These are phyloP conservation scores for Tulasnella calospora DNA, from an alignment of 768 basidiomycete genomes.

Conservation along the genomic window DNA sequence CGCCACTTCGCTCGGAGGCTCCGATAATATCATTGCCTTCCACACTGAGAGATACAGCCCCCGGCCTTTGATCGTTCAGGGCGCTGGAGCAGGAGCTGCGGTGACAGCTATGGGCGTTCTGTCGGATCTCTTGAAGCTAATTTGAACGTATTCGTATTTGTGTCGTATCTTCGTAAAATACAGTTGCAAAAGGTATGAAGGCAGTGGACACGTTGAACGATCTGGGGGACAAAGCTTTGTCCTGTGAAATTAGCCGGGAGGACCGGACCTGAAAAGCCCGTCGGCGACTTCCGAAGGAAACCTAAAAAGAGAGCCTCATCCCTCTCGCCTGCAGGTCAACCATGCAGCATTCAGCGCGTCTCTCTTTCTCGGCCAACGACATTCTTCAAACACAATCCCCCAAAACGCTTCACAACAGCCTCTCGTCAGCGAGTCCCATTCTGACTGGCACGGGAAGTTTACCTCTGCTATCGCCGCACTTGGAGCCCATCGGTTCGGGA, in stretches of 20 bases:
- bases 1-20: constrained; percentile 90
- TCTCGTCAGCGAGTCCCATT: not conserved
- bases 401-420: not conserved
- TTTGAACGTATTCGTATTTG: not conserved
- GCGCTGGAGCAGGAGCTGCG: constrained; percentile 94
- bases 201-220: too few relatives aligned
- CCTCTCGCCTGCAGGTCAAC: not conserved
- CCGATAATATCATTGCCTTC: constrained; percentile 98
- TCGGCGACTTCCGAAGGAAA: too few relatives aligned
- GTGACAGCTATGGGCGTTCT: constrained; percentile 99
- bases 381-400: not conserved
- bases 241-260: too few relatives aligned
- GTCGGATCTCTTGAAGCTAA: constrained; percentile 64
- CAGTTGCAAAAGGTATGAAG: too few relatives aligned
- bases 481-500: not conserved
- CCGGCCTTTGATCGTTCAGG: constrained; percentile 87
- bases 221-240: too few relatives aligned
- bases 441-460: not conserved
- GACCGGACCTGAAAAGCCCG: too few relatives aligned
- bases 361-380: not conserved
- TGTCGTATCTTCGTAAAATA: too few relatives aligned
- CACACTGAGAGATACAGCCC: constrained; percentile 87
- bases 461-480: not conserved
- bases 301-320: not conserved
- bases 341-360: not conserved